Evolutionary conservation across 768 basidiomycete species (phyloP), one percentile per base, ranked within the genome.

Genomic region (Lyophyllum shimeji): DNA sequence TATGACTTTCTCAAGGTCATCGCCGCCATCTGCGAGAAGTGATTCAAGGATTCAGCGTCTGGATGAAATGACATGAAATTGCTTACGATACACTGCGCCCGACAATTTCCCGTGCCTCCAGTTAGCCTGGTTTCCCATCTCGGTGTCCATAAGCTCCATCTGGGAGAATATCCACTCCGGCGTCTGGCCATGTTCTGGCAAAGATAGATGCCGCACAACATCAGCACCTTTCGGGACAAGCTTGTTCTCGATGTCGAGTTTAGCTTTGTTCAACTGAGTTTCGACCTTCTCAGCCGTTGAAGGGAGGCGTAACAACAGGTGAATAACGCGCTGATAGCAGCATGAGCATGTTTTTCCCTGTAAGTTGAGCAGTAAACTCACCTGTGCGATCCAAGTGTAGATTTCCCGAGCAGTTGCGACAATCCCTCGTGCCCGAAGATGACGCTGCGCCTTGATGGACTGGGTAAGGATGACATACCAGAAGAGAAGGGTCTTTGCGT

Each of bases 11-110:
- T 85, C 83, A 58, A 95, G 72, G 46, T 93, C 93, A 13, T 87
- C 84, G 11, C 93, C 93, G 7, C 93, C 93, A 61, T 93, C 90
- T 93, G 56, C 12, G 50, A 33, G 7, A 12, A 29, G 21, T 5
- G 54, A 20, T 7, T 48, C 45, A 46, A 49, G 31, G 17, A 25
- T 8, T 2, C 39, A 51, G 42, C 42, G 56, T n/a, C n/a, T n/a
- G n/a, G 20, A 46, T 47, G 18, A 25, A n/a, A 39, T 29, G 52
- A 43, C 33, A 39, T 18, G 25, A 31, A 31, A 42, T 12, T 29
- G 74, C 87, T 60, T 67, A 92, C 90, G 93, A 63, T 95, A 95
- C 20, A 95, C 88, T 6, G 90, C 89, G 3, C 93, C 93, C 44
- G 88, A 90, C 13, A 95, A 68, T 67, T 90, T 90, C 17, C 92